phyloP scores from a whole-genome alignment of 805 yeast species.

The Nakazawaea anatomiae region DNA sequence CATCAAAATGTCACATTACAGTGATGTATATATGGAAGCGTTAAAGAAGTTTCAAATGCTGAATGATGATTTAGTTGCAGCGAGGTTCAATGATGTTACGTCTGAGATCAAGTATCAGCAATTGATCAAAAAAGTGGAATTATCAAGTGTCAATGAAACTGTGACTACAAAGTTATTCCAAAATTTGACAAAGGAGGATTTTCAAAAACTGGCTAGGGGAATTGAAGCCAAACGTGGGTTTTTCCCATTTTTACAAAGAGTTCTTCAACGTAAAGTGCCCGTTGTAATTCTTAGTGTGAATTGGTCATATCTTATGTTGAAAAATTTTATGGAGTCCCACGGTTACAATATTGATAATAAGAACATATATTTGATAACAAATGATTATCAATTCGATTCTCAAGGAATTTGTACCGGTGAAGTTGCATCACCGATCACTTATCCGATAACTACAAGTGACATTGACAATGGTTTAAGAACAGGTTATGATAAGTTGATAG shows the following conservation, averaged over 20 bases:
- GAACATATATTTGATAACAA: constrained; percentile 33
- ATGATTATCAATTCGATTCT: constrained; percentile 40
- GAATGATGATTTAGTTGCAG: constrained; percentile 17
- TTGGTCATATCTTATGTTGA: constrained; percentile 51
- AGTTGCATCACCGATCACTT: constrained; percentile 3
- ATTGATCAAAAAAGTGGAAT: constrained; percentile 39
- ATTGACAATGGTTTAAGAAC: constrained; percentile 32
- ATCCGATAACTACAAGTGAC: neutral
- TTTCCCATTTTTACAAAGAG: constrained; percentile 20
- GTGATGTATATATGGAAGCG: constrained; percentile 33
- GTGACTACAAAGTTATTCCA: constrained; percentile 32
- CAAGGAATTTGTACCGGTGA: constrained; percentile 20
- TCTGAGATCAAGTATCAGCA: constrained; percentile 41
- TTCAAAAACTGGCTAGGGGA: constrained; percentile 28
- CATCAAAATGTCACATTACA: constrained; percentile 37
- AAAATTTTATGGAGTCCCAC: constrained; percentile 20
- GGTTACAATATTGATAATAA: constrained; percentile 14
- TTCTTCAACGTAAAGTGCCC: constrained; percentile 4
- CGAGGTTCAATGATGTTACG: constrained; percentile 19
- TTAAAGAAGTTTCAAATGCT: constrained; percentile 23
- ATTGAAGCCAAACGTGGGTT: constrained; percentile 37
- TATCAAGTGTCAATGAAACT: constrained; percentile 39
- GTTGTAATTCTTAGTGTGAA: constrained; percentile 47
- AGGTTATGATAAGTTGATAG: constrained; percentile 43
- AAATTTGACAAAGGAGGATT: constrained; percentile 27